Evolutionary conservation across 1,284 basidiomycete genomes (phyloP).

Genomic region (Pascua guehoae): DNA sequence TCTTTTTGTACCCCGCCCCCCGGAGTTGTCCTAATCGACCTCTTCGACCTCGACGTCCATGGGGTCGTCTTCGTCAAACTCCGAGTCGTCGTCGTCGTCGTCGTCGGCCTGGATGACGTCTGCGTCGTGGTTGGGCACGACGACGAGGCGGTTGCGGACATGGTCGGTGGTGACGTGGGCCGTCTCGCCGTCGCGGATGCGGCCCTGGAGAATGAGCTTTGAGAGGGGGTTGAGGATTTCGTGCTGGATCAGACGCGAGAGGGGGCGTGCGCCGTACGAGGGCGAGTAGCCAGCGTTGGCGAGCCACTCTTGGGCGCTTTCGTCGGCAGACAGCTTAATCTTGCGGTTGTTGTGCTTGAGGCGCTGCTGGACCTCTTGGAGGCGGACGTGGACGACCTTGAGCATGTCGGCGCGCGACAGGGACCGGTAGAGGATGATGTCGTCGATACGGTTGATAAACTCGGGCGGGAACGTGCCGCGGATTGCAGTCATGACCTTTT

Average conservation of each 20-base stretch:
- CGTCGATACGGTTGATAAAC: conserved; percentile 56
- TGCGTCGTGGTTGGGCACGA: conserved; percentile 74
- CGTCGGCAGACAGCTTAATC: conserved; percentile 72
- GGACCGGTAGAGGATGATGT: conserved; percentile 56
- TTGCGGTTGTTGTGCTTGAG: conserved; percentile 68
- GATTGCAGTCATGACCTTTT: conserved; percentile 54
- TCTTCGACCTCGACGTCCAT: conserved; percentile 50
- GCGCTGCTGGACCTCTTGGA: conserved; percentile 63
- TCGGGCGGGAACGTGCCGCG: conserved; percentile 56
- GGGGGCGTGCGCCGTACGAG: conserved; percentile 82
- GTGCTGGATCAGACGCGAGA: conserved; percentile 86
- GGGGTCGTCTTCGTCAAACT: conserved; percentile 29
- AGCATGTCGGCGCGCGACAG: conserved; percentile 53
- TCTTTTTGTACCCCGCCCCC: conserved; percentile 24
- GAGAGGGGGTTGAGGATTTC: conserved; percentile 92
- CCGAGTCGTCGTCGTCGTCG: conserved; percentile 33
- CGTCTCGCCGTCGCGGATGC: conserved; percentile 74
- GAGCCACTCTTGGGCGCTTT: conserved; percentile 75
- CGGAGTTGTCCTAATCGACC: conserved; percentile 40
- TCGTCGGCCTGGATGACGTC: conserved; percentile 42
- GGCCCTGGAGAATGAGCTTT: conserved; percentile 77
- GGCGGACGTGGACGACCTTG: conserved; percentile 54
- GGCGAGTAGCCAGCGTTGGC: conserved; percentile 79
- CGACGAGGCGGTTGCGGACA: conserved; percentile 71
- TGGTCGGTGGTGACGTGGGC: conserved; percentile 77